A percentile compares a stretch with the other conserved stretches of the same genome.
Conservation (phyloP, 1,139 yeast species). For the Geotrichum candidum region DNA sequence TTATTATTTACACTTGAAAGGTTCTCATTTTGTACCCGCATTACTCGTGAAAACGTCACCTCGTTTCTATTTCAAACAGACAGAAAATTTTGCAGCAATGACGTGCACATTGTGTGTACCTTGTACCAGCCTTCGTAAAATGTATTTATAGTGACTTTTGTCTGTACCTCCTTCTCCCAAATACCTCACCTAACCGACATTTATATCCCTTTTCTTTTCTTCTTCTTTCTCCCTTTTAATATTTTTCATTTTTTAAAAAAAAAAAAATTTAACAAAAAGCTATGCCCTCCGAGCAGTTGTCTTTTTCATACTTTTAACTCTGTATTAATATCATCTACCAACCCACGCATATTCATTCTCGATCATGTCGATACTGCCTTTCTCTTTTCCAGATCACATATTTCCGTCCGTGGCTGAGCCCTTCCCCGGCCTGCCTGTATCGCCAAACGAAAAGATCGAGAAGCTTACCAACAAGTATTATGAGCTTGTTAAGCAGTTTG, state of each 20-base stretch:
- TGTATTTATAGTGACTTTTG: background rate
- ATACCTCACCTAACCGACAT: too few relatives aligned
- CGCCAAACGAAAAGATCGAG: conserved; percentile 26
- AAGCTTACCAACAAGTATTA: conserved; percentile 24
- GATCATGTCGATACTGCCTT: conserved; percentile 9
- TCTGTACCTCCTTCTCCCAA: background rate
- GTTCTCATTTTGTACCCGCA: background rate
- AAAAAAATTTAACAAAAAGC: background rate
- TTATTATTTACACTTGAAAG: background rate
- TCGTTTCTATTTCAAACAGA: background rate
- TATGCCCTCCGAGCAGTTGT: background rate
- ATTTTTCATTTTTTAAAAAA: background rate
- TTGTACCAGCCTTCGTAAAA: background rate
- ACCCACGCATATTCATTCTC: background rate
- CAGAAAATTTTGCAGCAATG: background rate
- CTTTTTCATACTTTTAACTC: background rate
- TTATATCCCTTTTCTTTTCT: background rate
- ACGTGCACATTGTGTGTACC: background rate
- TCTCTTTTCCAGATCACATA: conserved; percentile 30
- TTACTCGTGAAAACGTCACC: background rate
- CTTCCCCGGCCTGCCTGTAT: conserved; percentile 28
- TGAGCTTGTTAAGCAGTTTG: conserved; percentile 19
- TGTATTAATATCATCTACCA: background rate
- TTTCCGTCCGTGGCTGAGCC: conserved; percentile 29
- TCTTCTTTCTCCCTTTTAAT: background rate